Percentiles rank a stretch among this genome's conserved stretches.
These are phyloP conservation scores for Penicillium verrucosum DNA, from an alignment of 2,329 filamentous ascomycete species.

Conservation along the genomic window DNA sequence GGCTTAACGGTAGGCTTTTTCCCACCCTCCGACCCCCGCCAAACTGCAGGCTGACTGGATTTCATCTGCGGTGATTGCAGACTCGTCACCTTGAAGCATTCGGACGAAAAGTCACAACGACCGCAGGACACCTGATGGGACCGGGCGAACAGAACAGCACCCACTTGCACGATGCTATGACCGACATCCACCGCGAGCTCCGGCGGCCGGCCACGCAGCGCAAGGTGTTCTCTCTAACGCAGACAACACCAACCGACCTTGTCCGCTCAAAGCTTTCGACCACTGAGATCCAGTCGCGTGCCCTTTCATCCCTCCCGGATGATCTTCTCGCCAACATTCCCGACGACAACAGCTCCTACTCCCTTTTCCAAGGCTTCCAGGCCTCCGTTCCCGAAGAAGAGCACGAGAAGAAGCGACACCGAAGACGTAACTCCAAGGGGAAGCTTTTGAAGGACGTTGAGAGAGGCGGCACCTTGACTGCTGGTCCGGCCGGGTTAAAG, in stretches of 20 bases:
- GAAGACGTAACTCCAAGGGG: conserved; percentile 68
- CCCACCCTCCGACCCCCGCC: conserved; percentile 1
- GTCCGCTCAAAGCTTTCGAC: conserved; percentile 89
- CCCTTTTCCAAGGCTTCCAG: conserved; percentile 93
- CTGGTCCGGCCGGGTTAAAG: conserved; percentile 69
- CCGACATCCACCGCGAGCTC: conserved; percentile 84
- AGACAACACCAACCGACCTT: conserved; percentile 88
- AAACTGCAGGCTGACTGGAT: conserved; percentile 6
- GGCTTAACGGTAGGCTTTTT: conserved; percentile 45
- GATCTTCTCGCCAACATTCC: conserved; percentile 87
- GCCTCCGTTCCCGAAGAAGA: conserved; percentile 74
- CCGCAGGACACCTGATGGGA: conserved; percentile 83
- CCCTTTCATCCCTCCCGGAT: conserved; percentile 82
- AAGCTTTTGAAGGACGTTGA: conserved; percentile 66
- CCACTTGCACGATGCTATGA: conserved; percentile 84
- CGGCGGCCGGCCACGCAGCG: conserved; percentile 79
- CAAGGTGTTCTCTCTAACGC: conserved; percentile 85
- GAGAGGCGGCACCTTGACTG: conserved; percentile 55
- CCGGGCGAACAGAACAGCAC: conserved; percentile 55
- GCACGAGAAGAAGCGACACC: conserved; percentile 62
- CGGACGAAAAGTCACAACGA: conserved; percentile 89
- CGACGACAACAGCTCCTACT: conserved; percentile 80
- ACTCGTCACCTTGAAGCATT: conserved; percentile 88
- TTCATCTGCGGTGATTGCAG: conserved; percentile 46
- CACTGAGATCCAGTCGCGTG: conserved; percentile 89